Evolutionary conservation across 768 basidiomycete genomes (phyloP).

Genomic region (Gymnopilus junonius): DNA sequence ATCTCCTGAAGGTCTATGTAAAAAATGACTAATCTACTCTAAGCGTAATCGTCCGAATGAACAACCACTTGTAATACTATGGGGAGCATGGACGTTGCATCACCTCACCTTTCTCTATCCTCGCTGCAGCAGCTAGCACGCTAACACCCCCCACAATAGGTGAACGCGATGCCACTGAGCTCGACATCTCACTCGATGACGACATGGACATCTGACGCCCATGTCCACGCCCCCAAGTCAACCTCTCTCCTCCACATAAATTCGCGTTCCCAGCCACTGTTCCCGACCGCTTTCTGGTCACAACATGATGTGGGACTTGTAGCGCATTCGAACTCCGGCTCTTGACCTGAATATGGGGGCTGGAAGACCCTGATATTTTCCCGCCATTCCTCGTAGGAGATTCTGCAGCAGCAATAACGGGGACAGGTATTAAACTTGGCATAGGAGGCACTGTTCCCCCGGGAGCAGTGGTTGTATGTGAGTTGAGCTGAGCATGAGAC

Average conservation of each 20-base stretch:
- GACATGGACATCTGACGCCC: neutral
- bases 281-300: conserved; percentile 35
- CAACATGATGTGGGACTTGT: conserved; percentile 12
- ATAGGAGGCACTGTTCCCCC: neutral
- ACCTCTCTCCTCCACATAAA: neutral
- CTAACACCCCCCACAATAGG: conserved; percentile 9
- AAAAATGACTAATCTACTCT: neutral
- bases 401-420: neutral
- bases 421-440: conserved; percentile 9
- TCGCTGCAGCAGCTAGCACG: conserved; percentile 27
- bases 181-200: conserved; percentile 11
- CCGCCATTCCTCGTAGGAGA: neutral
- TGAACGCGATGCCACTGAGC: neutral
- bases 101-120: conserved; percentile 21
- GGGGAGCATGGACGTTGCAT: conserved; percentile 6
- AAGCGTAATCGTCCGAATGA: neutral
- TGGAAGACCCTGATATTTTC: neutral
- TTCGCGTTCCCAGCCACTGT: conserved; percentile 30
- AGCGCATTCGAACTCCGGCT: conserved; percentile 25
- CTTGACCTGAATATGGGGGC: neutral
- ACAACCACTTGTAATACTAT: neutral
- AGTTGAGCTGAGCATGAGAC: conserved; percentile 14
- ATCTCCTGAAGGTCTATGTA: neutral
- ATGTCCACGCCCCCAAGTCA: neutral
- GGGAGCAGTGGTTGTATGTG: neutral